Conservation (phyloP, 225 moss, liverwort and hornwort genomes). For the Polytrichum formosum region DNA sequence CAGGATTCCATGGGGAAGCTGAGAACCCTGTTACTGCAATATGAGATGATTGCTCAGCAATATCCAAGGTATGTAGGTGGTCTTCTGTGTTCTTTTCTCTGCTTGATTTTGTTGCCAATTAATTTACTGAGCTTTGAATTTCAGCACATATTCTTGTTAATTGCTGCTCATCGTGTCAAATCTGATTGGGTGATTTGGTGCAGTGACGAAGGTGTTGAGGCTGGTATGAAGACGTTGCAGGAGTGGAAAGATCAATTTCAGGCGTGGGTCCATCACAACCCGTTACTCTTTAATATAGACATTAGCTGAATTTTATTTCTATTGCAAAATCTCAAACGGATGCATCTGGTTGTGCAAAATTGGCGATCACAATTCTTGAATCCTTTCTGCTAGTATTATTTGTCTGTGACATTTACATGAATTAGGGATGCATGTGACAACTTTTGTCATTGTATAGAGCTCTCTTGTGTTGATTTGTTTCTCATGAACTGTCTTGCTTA, state of each 20-base stretch:
- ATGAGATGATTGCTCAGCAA: slow-evolving; percentile 78
- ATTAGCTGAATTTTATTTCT: background rate
- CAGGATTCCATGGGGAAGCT: slow-evolving; percentile 75
- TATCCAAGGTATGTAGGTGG: slow-evolving; percentile 45
- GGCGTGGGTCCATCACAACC: slow-evolving; percentile 68
- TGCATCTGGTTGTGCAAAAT: background rate
- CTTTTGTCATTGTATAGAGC: background rate
- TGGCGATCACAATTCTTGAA: background rate
- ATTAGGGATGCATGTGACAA: background rate
- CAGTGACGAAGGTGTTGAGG: slow-evolving; percentile 85
- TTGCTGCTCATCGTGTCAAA: background rate
- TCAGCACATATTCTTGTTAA: no score
- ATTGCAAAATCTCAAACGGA: background rate
- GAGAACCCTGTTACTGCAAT: slow-evolving; percentile 59
- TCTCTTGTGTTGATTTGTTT: no score
- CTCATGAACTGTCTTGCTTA: background rate
- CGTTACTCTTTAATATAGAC: slow-evolving; percentile 12
- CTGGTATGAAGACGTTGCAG: slow-evolving; percentile 55
- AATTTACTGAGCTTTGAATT: background rate
- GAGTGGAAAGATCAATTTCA: slow-evolving; percentile 92
- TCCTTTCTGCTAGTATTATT: background rate
- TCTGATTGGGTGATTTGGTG: slow-evolving; percentile 10
- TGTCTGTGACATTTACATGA: background rate
- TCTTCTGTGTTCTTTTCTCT: background rate
- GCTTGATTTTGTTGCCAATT: background rate